These are phyloP conservation scores for Macrolepiota albuminosa DNA, from an alignment of 768 basidiomycete genomes.

Conservation along the genomic window DNA sequence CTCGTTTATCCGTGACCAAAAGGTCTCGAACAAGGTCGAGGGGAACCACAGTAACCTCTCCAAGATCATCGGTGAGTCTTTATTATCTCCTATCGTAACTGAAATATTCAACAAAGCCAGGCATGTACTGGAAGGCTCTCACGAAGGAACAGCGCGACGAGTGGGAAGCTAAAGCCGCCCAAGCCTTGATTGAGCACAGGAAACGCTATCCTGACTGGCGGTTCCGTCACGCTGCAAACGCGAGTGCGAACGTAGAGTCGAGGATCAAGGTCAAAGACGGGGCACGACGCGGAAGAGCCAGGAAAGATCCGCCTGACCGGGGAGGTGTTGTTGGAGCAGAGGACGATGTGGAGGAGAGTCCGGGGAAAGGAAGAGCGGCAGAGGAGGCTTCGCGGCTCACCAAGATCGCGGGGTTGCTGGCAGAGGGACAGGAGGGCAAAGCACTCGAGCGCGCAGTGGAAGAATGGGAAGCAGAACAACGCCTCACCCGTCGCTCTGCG, in stretches of 20 bases:
- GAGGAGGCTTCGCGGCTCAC: slow-evolving; percentile 50
- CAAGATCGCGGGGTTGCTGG: slow-evolving; percentile 65
- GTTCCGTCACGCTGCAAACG: slow-evolving; percentile 60
- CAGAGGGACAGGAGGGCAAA: slow-evolving; percentile 59
- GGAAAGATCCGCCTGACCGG: slow-evolving; percentile 17
- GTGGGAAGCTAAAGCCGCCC: slow-evolving; percentile 72
- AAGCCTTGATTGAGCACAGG: slow-evolving; percentile 70
- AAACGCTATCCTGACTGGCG: slow-evolving; percentile 78
- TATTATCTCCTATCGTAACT: neutral
- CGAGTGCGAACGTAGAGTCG: slow-evolving; percentile 25
- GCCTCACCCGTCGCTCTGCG: neutral
- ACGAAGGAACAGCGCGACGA: slow-evolving; percentile 60
- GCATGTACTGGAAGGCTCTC: slow-evolving; percentile 72
- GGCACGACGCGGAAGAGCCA: slow-evolving; percentile 7
- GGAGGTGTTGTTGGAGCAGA: slow-evolving; percentile 26
- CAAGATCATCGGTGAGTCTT: slow-evolving; percentile 67
- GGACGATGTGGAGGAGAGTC: neutral
- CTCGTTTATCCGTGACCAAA: slow-evolving; percentile 69
- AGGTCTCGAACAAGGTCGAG: slow-evolving; percentile 72
- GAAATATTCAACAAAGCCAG: slow-evolving; percentile 26
- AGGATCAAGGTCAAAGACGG: slow-evolving; percentile 27
- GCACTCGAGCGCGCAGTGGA: slow-evolving; percentile 59
- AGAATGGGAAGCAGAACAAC: slow-evolving; percentile 47
- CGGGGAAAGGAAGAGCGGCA: slow-evolving; percentile 27
- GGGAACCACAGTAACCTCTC: slow-evolving; percentile 76